Conservation (phyloP, 805 yeast genomes). For the Lipomyces spencermartinsiae region DNA sequence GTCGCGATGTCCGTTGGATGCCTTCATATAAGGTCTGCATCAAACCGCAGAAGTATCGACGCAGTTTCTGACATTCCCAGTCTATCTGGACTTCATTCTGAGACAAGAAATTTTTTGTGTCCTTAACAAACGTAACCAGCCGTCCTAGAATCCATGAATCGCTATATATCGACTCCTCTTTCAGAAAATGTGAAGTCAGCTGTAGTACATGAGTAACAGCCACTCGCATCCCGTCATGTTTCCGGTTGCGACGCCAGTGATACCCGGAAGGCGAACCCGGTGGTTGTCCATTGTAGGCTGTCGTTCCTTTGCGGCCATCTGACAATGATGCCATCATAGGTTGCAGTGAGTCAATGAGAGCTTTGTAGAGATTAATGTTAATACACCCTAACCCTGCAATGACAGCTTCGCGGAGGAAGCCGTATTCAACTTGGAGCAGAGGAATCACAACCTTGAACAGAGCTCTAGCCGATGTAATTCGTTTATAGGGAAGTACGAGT, state of each 20-base stretch:
- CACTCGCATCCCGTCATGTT: slow-evolving; percentile 56
- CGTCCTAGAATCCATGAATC: slow-evolving; percentile 75
- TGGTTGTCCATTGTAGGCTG: slow-evolving; percentile 1
- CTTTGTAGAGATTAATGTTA: slow-evolving; percentile 85
- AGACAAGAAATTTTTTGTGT: slow-evolving; percentile 65
- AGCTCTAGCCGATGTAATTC: slow-evolving; percentile 86
- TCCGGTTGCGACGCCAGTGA: slow-evolving; percentile 33
- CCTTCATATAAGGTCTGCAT: slow-evolving; percentile 70
- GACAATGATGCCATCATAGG: slow-evolving; percentile 19
- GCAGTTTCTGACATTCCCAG: slow-evolving; percentile 73
- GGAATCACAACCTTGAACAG: slow-evolving; percentile 89
- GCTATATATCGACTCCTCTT: slow-evolving; percentile 55
- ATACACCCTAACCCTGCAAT: slow-evolving; percentile 88
- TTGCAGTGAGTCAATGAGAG: slow-evolving; percentile 63
- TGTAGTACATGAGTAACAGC: slow-evolving; percentile 80
- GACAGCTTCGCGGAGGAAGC: slow-evolving; percentile 78
- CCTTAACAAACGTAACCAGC: slow-evolving; percentile 65
- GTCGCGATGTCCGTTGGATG: slow-evolving; percentile 45
- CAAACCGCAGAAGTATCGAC: slow-evolving; percentile 84
- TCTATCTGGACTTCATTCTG: slow-evolving; percentile 63
- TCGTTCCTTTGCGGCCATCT: slow-evolving; percentile 14
- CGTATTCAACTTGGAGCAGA: slow-evolving; percentile 70
- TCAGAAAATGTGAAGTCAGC: slow-evolving; percentile 68
- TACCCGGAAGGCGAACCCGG: slow-evolving; percentile 21
- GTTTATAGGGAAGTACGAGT: slow-evolving; percentile 55